Evolutionary conservation across 1,139 yeast genomes (phyloP).

Genomic region (Candida sp.): DNA sequence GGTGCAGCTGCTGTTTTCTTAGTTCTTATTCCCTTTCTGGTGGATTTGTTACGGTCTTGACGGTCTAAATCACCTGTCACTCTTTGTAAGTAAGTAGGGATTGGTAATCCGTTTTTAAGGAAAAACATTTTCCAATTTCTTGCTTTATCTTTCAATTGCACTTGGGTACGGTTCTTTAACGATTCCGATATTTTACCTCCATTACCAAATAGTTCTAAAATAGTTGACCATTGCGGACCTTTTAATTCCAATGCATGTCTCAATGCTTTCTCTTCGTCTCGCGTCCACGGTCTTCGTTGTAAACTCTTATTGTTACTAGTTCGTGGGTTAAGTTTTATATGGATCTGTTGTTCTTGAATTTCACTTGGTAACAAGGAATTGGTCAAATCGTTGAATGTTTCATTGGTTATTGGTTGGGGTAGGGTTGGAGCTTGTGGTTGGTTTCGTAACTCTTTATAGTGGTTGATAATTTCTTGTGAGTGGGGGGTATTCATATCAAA

Average conservation of each 20-base stretch:
- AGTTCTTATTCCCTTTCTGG: conserved; percentile 18
- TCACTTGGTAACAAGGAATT: conserved; percentile 42
- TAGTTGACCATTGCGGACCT: conserved; percentile 94
- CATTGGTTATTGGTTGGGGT: conserved; percentile 5
- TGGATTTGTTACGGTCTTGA: conserved; percentile 32
- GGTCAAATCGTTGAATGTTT: conserved; percentile 16
- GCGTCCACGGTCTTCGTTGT: conserved; percentile 76
- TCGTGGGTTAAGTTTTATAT: conserved; percentile 31
- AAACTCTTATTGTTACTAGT: conserved; percentile 21
- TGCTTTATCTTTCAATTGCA: conserved; percentile 93
- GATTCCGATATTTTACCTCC: conserved; percentile 87
- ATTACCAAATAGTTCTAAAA: conserved; percentile 83
- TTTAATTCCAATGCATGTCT: conserved; percentile 75
- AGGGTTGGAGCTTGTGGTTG: conserved; percentile 1
- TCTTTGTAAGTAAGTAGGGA: conserved; percentile 73
- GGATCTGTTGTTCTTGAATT: conserved; percentile 44
- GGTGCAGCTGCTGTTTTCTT: conserved; percentile 46
- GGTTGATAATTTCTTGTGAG: conserved; percentile 19
- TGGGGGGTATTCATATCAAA: conserved; percentile 16
- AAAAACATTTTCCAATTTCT: conserved; percentile 91
- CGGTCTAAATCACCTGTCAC: conserved; percentile 87
- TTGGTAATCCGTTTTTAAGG: conserved; percentile 63
- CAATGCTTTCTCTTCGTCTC: conserved; percentile 84
- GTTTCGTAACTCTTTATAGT: conserved; percentile 1
- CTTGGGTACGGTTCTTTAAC: conserved; percentile 81